Percentiles rank a stretch among this genome's conserved stretches.
phyloP scores from a whole-genome alignment of 352 stramenopile species.

The Elongisporangium undulatum region DNA sequence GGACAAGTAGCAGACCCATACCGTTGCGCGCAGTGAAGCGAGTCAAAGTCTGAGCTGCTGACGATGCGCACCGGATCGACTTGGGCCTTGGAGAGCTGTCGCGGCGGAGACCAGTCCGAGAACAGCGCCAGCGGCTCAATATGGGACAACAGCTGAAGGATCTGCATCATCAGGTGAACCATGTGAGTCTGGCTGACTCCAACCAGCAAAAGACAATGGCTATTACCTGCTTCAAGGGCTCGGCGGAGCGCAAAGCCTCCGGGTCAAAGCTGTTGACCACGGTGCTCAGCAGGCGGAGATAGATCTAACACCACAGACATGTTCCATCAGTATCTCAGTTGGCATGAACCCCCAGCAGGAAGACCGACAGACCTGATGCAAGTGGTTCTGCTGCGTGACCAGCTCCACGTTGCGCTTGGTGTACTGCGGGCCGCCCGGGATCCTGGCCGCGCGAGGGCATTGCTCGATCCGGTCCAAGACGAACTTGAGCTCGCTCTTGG shows the following conservation, averaged over 20 bases:
- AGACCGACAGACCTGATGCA: conserved; percentile 52
- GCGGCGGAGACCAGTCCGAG: conserved; percentile 69
- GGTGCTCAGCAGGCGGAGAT: conserved; percentile 51
- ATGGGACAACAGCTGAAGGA: conserved; percentile 52
- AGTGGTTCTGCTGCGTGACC: conserved; percentile 67
- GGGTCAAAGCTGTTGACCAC: conserved; percentile 62
- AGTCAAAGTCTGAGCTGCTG: conserved; percentile 55
- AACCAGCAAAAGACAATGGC: not conserved
- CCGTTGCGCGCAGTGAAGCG: conserved; percentile 44
- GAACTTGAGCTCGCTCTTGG: conserved; percentile 87
- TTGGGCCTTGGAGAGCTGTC: conserved; percentile 36
- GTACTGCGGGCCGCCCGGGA: conserved; percentile 68
- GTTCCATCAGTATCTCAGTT: not conserved
- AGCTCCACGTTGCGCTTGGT: conserved; percentile 39
- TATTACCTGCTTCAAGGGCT: conserved; percentile 64
- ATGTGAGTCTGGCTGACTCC: not conserved
- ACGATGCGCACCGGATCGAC: conserved; percentile 41
- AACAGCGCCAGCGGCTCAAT: conserved; percentile 72
- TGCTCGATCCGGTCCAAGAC: conserved; percentile 71
- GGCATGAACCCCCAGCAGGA: not conserved
- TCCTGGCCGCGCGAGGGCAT: conserved; percentile 48
- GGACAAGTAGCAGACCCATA: conserved; percentile 7
- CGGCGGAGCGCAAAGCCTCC: conserved; percentile 27
- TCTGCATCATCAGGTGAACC: conserved; percentile 23
- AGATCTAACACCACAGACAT: conserved; percentile 37